Evolutionary conservation across 495 filamentous ascomycete genomes (phyloP).

Genomic region (Trichocladium antarcticum): DNA sequence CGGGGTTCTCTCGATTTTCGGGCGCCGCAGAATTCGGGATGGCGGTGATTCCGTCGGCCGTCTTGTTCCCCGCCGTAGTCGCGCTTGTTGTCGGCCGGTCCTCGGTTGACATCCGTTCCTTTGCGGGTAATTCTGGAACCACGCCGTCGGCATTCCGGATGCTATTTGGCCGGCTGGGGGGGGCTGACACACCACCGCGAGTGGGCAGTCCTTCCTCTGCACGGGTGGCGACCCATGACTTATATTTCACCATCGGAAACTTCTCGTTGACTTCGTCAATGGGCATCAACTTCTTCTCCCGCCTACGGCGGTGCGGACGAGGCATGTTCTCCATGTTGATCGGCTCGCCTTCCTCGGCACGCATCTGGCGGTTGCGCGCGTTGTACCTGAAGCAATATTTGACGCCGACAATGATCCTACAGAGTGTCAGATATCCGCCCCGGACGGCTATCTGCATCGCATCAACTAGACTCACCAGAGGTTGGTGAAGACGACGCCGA

Average conservation of each 20-base stretch:
- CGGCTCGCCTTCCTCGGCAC: conserved; percentile 75
- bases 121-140: conserved; percentile 31
- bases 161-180: conserved; percentile 58
- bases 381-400: conserved; percentile 99
- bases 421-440: conserved; percentile 22
- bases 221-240: conserved; percentile 77
- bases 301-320: conserved; percentile 62
- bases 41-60: neutral
- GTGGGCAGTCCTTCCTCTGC: conserved; percentile 75
- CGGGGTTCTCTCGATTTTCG: conserved; percentile 14
- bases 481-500: conserved; percentile 98
- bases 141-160: conserved; percentile 51
- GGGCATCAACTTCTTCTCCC: conserved; percentile 96
- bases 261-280: conserved; percentile 98
- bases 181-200: conserved; percentile 70
- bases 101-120: conserved; percentile 28
- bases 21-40: too few species aligned
- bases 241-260: conserved; percentile 93
- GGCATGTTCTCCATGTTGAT: conserved; percentile 77
- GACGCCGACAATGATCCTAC: conserved; percentile 97
- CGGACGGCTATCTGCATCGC: neutral
- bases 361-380: conserved; percentile 72
- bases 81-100: conserved; percentile 24
- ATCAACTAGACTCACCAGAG: conserved; percentile 59
- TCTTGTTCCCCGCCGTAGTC: conserved; percentile 12